These are phyloP conservation scores for Fusarium drepaniforme DNA, from an alignment of 2,329 filamentous ascomycete species.

Conservation along the genomic window DNA sequence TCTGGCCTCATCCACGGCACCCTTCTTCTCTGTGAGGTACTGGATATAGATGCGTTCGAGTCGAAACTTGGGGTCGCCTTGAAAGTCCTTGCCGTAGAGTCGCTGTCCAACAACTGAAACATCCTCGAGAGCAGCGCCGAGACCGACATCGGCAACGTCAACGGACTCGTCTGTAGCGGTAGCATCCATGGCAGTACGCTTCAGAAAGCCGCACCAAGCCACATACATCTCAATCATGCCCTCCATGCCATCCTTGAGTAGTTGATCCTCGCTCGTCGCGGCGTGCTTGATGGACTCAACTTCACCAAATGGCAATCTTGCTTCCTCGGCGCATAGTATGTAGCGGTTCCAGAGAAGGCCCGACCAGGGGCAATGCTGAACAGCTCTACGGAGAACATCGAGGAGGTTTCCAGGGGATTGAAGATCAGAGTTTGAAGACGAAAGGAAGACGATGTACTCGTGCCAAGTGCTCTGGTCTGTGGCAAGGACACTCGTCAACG, in stretches of 20 bases:
- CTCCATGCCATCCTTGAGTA: constrained; percentile 88
- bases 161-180: constrained; percentile 83
- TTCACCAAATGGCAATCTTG: constrained; percentile 79
- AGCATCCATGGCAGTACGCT: constrained; percentile 83
- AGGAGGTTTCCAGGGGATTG: constrained; percentile 64
- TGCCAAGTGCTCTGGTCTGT: constrained; percentile 84
- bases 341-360: constrained; percentile 92
- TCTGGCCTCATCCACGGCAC: constrained; percentile 81
- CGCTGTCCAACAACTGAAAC: constrained; percentile 83
- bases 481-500: constrained; percentile 76
- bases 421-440: constrained; percentile 56
- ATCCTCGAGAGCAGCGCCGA: constrained; percentile 87
- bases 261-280: constrained; percentile 85
- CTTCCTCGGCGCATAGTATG: constrained; percentile 85
- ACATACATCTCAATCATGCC: constrained; percentile 92
- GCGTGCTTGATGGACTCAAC: constrained; percentile 93
- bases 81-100: constrained; percentile 79
- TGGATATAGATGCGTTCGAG: constrained; percentile 94
- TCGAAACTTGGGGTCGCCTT: constrained; percentile 89
- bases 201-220: constrained; percentile 94
- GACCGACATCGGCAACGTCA: constrained; percentile 90
- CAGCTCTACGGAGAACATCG: constrained; percentile 82
- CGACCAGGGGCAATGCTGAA: constrained; percentile 93
- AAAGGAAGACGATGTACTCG: constrained; percentile 83
- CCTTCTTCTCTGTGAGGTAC: constrained; percentile 87